These are phyloP conservation scores for Scutellaria baicalensis DNA, from an alignment of 257 asterid genomes.

Conservation along the genomic window DNA sequence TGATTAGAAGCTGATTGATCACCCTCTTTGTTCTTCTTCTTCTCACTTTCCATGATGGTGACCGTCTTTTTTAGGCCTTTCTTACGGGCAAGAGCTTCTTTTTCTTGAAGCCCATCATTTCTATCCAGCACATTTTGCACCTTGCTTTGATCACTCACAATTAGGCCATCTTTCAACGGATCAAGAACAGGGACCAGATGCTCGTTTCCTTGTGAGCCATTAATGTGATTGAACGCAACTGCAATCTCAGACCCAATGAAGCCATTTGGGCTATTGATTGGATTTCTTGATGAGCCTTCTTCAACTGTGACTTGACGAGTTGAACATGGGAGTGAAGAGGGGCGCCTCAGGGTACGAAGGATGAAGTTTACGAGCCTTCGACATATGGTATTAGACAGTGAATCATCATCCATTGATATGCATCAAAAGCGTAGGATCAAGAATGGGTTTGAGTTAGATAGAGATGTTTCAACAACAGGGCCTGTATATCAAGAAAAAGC, in stretches of 20 bases:
- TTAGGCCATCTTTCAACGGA: conserved; percentile 14
- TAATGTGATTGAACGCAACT: conserved; percentile 41
- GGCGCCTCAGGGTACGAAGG: conserved; percentile 8
- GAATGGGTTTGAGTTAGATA: not conserved
- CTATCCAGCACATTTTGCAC: not conserved
- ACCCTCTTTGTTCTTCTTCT: not conserved
- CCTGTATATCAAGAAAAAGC: conserved; percentile 8
- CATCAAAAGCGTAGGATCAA: not conserved
- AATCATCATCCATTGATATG: conserved; percentile 13
- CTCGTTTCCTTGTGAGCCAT: not conserved
- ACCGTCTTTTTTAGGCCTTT: not conserved
- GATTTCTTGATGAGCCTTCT: conserved; percentile 15
- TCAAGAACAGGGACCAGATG: not conserved
- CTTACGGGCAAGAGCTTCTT: not conserved
- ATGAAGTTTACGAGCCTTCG: conserved; percentile 35
- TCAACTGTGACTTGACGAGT: conserved; percentile 12
- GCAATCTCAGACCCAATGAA: conserved; percentile 20
- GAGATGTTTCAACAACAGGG: not conserved
- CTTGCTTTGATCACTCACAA: not conserved
- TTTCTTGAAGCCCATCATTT: not conserved
- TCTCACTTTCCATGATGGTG: conserved; percentile 10
- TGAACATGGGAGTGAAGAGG: not conserved
- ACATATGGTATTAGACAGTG: conserved; percentile 26
- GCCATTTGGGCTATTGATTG: not conserved
- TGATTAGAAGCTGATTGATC: not conserved